Evolutionary conservation across 192 early-diverging fungal species (phyloP), one percentile per base, ranked within the genome.

Genomic region (Backusella australiensis): DNA sequence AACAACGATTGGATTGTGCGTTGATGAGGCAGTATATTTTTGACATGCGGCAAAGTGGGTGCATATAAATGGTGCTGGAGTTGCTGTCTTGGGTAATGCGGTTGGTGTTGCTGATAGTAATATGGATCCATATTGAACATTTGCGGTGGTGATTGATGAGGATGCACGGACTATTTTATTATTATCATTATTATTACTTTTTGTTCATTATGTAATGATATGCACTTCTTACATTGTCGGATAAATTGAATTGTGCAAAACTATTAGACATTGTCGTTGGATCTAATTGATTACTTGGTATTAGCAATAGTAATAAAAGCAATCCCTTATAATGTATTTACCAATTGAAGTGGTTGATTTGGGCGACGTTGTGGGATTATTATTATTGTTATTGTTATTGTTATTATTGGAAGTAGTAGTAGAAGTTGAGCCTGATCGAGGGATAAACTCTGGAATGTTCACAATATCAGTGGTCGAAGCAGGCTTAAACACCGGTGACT

Each of bases 61-160:
- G 84, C 85, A 84, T 96, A 97, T 19, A 96, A 73, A 78, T 96
- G 94, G 80, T 96, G 91, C 76, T 93, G 92, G 8, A 96, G 85
- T 89, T 94, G 77, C 17, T 21, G 19, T 21, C 21, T 34, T 49
- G n/a, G 11, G 44, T 78, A 73, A 39, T 84, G 83, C 15, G 71
- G 77, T 38, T 74, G 59, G 41, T 73, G 76, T 15, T 72, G 46
- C 23, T 63, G 56, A 67, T 78, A 78, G 34, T 77, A 82, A 29
- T 82, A 82, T 35, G 73, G 81, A 70, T 82, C 81, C 70, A 76
- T 68, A 35, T 52, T 72, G 14, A 59, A 39, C 67, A 75, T 72
- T 11, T 75, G 65, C 35, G 69, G 23, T 26, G 76, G 70, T 29
- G 70, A 42, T 41, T 53, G 74, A 32, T 67, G 78, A 53, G 67